Conservation (phyloP, 192 early-diverging fungal genomes). For the Coemansia sp. region DNA sequence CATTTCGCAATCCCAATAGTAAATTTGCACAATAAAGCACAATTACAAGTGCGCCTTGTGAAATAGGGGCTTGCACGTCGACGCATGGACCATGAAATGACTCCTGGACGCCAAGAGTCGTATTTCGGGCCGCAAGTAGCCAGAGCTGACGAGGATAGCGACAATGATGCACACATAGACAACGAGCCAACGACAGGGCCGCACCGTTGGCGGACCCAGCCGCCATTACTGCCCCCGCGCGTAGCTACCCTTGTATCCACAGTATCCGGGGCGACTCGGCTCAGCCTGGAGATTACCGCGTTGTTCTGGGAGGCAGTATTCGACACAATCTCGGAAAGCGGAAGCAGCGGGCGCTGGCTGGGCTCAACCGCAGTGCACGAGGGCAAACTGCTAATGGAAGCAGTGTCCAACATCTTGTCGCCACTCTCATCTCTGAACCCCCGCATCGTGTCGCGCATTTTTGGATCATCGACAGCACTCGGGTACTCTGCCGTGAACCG, state of each 20-base stretch:
- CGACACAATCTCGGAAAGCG: constrained; percentile 48
- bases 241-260: constrained; percentile 47
- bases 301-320: constrained; percentile 54
- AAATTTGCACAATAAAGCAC: no score
- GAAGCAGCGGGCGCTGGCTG: constrained; percentile 41
- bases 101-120: neutral
- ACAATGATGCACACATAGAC: constrained; percentile 15
- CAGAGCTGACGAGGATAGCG: neutral
- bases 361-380: constrained; percentile 41
- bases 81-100: constrained; percentile 23
- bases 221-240: constrained; percentile 44
- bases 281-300: constrained; percentile 48
- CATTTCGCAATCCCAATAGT: no score
- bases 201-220: constrained; percentile 35
- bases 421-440: constrained; percentile 48
- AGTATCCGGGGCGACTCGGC: constrained; percentile 40
- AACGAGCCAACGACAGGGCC: constrained; percentile 31
- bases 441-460: constrained; percentile 38
- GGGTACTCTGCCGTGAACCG: constrained; percentile 41
- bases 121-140: constrained; percentile 5
- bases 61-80: no score
- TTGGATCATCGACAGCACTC: constrained; percentile 34
- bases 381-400: constrained; percentile 26
- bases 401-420: constrained; percentile 26
- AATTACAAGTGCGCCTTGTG: no score